These are phyloP conservation scores for Russula emetica DNA, from an alignment of 768 basidiomycete species.

Conservation along the genomic window DNA sequence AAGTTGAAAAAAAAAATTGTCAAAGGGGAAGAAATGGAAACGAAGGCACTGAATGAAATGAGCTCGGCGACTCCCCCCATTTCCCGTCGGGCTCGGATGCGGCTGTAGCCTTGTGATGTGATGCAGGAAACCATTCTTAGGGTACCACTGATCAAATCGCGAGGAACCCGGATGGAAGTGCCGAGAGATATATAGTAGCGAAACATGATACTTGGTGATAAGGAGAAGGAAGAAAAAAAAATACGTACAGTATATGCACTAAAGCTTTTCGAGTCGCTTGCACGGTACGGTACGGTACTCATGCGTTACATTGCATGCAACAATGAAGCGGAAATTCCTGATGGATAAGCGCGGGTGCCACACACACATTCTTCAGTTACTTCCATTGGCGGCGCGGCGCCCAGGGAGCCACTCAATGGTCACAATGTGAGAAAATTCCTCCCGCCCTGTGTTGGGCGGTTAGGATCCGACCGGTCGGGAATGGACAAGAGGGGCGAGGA, in stretches of 20 bases:
- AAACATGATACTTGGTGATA: background rate
- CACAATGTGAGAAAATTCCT: background rate
- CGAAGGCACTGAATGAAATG: constrained; percentile 8
- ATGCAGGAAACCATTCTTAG: background rate
- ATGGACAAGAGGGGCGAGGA: constrained; percentile 5
- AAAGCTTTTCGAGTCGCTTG: background rate
- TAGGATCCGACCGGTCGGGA: constrained; percentile 4
- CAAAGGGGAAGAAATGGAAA: background rate
- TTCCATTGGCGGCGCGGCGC: constrained; percentile 1
- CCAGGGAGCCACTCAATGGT: background rate
- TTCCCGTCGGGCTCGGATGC: constrained; percentile 5
- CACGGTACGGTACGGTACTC: background rate
- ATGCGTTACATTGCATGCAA: background rate
- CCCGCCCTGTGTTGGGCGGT: background rate
- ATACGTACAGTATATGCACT: background rate
- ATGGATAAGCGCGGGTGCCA: background rate
- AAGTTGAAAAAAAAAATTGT: background rate
- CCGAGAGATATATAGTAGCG: constrained; percentile 11
- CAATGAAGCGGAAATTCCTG: background rate
- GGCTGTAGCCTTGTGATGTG: background rate
- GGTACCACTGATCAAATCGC: constrained; percentile 2
- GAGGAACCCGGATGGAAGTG: constrained; percentile 12
- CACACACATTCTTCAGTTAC: background rate
- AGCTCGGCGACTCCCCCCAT: background rate
- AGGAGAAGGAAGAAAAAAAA: background rate